Evolutionary conservation across 2,329 filamentous ascomycete genomes (phyloP).

Genomic region (Pseudocercospora musae): DNA sequence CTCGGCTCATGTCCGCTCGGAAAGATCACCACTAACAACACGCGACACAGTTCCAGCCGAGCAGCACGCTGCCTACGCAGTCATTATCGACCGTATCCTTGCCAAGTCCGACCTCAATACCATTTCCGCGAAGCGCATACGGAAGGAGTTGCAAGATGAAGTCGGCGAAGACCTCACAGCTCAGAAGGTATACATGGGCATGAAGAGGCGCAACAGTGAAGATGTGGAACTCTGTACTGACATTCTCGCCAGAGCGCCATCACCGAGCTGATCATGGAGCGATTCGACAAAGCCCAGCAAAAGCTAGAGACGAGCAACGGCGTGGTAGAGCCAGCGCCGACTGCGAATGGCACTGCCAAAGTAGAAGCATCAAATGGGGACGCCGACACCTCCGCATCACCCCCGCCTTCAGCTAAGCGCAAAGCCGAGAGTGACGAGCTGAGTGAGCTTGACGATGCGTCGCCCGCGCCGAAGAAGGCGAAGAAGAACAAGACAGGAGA

Average conservation of each 20-base stretch:
- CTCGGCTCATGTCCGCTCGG: background rate
- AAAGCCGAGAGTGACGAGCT: constrained; percentile 40
- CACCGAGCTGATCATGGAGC: constrained; percentile 47
- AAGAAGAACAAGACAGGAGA: constrained; percentile 62
- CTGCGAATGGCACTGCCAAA: constrained; percentile 32
- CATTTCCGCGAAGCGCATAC: constrained; percentile 63
- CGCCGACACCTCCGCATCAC: constrained; percentile 11
- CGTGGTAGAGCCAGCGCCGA: constrained; percentile 39
- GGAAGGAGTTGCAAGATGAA: constrained; percentile 59
- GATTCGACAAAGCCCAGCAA: constrained; percentile 48
- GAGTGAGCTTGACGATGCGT: constrained; percentile 40
- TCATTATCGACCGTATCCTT: constrained; percentile 63
- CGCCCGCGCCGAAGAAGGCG: constrained; percentile 38
- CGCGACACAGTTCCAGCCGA: constrained; percentile 27
- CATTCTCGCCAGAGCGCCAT: constrained; percentile 39
- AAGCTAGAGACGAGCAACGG: constrained; percentile 25
- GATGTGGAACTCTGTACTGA: background rate
- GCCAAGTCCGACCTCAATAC: constrained; percentile 59
- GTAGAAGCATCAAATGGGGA: constrained; percentile 21
- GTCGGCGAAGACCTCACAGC: constrained; percentile 60
- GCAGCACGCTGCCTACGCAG: constrained; percentile 42
- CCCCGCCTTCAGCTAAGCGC: constrained; percentile 40
- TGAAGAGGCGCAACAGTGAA: background rate
- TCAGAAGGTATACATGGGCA: constrained; percentile 52
- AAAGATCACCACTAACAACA: background rate